Evolutionary conservation across 768 basidiomycete species (phyloP).

Genomic region (Termitomyces sp.): DNA sequence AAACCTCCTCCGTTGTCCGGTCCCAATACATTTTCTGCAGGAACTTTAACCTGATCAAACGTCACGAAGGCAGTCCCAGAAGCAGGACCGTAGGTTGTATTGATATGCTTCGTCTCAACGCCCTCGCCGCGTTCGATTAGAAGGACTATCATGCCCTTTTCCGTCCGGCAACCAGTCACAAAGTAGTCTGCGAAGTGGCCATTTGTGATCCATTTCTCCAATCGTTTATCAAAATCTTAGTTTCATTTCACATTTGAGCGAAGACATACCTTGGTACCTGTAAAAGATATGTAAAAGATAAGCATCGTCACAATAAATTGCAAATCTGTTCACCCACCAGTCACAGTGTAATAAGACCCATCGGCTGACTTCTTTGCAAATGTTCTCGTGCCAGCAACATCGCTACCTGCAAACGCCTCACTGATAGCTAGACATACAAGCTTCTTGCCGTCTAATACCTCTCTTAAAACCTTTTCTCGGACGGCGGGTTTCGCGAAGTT

Average conservation of each 20-base stretch:
- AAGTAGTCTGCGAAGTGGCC: constrained; percentile 34
- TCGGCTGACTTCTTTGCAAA: constrained; percentile 58
- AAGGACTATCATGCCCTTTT: constrained; percentile 24
- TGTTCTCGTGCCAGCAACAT: constrained; percentile 59
- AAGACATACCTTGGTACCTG: constrained; percentile 12
- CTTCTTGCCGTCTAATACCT: constrained; percentile 57
- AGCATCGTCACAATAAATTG: constrained; percentile 3
- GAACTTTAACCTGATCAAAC: constrained; percentile 26
- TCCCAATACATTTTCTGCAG: constrained; percentile 57
- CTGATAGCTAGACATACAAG: constrained; percentile 71
- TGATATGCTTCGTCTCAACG: constrained; percentile 14
- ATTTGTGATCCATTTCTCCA: constrained; percentile 36
- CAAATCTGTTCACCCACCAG: constrained; percentile 42
- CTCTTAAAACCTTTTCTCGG: constrained; percentile 40
- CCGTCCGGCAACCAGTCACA: constrained; percentile 53
- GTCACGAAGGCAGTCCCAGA: constrained; percentile 38
- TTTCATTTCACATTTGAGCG: not conserved
- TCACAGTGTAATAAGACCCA: constrained; percentile 63
- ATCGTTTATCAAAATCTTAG: not conserved
- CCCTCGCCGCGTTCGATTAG: constrained; percentile 15
- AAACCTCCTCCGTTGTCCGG: constrained; percentile 43
- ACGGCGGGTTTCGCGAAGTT: constrained; percentile 34
- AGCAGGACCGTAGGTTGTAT: constrained; percentile 51
- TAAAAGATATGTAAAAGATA: not conserved
- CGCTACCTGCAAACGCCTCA: constrained; percentile 70